Conservation (phyloP, 2,329 filamentous ascomycete genomes). For the Orbilia blumenaviensis region DNA sequence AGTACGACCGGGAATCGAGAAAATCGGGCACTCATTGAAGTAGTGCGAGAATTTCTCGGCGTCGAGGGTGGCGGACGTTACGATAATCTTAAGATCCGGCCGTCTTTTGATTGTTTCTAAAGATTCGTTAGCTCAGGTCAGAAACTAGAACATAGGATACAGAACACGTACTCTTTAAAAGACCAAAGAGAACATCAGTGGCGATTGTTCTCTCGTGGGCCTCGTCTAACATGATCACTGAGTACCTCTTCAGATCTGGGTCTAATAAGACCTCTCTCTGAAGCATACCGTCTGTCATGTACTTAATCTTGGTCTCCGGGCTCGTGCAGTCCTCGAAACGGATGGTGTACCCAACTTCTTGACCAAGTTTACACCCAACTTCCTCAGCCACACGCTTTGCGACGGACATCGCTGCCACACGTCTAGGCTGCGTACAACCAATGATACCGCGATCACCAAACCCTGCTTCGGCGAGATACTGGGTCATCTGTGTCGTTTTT, state of each 20-base stretch:
- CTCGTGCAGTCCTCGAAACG: slow-evolving; percentile 95
- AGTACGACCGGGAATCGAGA: slow-evolving; percentile 93
- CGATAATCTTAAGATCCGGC: slow-evolving; percentile 90
- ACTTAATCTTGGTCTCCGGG: slow-evolving; percentile 91
- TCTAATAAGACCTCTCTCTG: slow-evolving; percentile 94
- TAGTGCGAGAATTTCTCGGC: slow-evolving; percentile 97
- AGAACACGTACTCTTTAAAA: slow-evolving; percentile 71
- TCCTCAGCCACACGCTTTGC: slow-evolving; percentile 96
- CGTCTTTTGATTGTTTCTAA: slow-evolving; percentile 82
- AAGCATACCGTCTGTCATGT: slow-evolving; percentile 99
- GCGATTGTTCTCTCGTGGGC: slow-evolving; percentile 97
- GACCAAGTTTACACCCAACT: slow-evolving; percentile 87
- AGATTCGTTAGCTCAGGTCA: slow-evolving; percentile 5
- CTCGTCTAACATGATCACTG: slow-evolving; percentile 97
- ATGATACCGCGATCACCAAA: slow-evolving; percentile 89
- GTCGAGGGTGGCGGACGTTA: slow-evolving; percentile 94
- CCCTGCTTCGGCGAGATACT: slow-evolving; percentile 91
- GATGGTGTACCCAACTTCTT: slow-evolving; percentile 96
- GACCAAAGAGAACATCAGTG: slow-evolving; percentile 91
- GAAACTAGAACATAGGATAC: background rate
- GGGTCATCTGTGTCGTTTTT: slow-evolving; percentile 95
- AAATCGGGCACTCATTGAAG: slow-evolving; percentile 95
- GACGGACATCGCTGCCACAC: slow-evolving; percentile 97
- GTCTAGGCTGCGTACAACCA: slow-evolving; percentile 94
- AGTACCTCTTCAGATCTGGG: slow-evolving; percentile 86